Evolutionary conservation across 2,329 filamentous ascomycete species (phyloP).

Genomic region (Aspergillus hortae): DNA sequence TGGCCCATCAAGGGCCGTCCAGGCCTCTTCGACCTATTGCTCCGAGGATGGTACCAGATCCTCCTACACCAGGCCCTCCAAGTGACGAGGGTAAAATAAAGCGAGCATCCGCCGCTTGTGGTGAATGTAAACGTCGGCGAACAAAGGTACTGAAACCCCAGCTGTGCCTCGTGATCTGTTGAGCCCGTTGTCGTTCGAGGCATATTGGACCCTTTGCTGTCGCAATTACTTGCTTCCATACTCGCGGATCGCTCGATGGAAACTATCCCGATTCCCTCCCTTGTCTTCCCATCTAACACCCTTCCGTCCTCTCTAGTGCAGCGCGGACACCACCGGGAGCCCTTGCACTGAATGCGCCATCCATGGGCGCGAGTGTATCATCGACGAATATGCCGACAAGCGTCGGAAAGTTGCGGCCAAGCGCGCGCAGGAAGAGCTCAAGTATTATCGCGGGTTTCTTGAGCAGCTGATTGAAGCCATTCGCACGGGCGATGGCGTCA

Average conservation of each 20-base stretch:
- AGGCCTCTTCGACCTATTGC: constrained; percentile 30
- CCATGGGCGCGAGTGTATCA: constrained; percentile 31
- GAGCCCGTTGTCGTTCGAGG: no score
- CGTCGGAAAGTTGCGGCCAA: constrained; percentile 33
- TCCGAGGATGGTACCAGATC: constrained; percentile 22
- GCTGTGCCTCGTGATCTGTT: not conserved
- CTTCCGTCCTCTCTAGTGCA: constrained; percentile 23
- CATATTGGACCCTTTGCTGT: no score
- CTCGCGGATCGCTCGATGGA: not conserved
- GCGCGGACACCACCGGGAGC: constrained; percentile 17
- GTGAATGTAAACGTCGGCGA: constrained; percentile 35
- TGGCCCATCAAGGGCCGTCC: constrained; percentile 24
- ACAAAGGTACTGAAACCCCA: constrained; percentile 29
- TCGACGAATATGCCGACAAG: constrained; percentile 33
- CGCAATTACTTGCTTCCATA: not conserved
- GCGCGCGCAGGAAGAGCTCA: constrained; percentile 28
- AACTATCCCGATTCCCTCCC: not conserved
- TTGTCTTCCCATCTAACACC: not conserved
- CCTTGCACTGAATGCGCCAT: constrained; percentile 33
- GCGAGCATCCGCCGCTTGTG: constrained; percentile 35
- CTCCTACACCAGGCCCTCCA: constrained; percentile 12
- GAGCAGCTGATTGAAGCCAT: constrained; percentile 26
- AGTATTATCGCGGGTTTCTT: constrained; percentile 23
- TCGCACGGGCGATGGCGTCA: constrained; percentile 16
- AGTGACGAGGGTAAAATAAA: constrained; percentile 31